Evolutionary conservation across 2,329 filamentous ascomycete species (phyloP).

Genomic region (Albophoma yamanashiensis): DNA sequence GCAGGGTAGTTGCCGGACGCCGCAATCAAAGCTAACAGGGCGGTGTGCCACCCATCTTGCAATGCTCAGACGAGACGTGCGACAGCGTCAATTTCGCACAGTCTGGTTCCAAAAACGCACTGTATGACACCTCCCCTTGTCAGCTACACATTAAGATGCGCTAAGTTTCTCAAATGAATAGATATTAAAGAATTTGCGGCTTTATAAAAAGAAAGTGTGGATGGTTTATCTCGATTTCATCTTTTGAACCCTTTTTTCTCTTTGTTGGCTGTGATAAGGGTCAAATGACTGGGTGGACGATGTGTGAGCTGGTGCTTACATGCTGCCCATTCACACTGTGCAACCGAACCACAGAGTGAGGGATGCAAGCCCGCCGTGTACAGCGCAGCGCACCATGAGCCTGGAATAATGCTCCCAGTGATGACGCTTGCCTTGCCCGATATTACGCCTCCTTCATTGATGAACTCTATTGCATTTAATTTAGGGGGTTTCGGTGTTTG

Average conservation of each 20-base stretch:
- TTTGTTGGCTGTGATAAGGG: not conserved
- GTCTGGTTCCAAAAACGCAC: not conserved
- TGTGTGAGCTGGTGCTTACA: no score
- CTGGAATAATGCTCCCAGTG: not conserved
- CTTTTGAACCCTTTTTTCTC: not conserved
- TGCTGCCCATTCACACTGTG: not conserved
- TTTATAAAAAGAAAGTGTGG: not conserved
- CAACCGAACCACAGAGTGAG: no score
- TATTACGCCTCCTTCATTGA: not conserved
- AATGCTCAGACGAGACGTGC: no score
- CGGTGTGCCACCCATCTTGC: no score
- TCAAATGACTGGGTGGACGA: no score
- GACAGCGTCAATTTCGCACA: not conserved
- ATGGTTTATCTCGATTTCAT: not conserved
- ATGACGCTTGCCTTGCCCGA: not conserved
- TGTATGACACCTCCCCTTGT: not conserved
- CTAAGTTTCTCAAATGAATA: not conserved
- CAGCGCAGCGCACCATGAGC: not conserved
- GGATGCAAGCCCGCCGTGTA: no score
- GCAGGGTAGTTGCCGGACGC: no score
- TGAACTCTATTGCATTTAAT: not conserved
- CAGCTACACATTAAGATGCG: not conserved
- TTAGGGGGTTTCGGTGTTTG: not conserved
- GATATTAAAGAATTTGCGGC: not conserved
- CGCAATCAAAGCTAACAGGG: no score